phyloP scores from a whole-genome alignment of 768 basidiomycete species.

The Leccinum variicolor region DNA sequence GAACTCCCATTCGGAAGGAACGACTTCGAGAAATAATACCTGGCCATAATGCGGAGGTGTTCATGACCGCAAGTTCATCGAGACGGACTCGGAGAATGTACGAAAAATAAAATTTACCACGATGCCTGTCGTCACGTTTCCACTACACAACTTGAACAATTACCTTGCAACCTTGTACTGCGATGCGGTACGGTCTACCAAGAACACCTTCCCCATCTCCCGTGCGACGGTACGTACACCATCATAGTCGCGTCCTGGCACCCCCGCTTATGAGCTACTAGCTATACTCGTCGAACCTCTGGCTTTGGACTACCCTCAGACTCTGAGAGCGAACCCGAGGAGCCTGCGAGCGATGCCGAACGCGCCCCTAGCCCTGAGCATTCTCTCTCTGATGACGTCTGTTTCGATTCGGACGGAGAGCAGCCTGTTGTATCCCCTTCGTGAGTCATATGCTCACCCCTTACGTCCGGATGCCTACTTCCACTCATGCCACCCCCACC shows the following conservation, averaged over 20 bases:
- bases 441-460: conserved; percentile 27
- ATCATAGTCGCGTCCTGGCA: conserved; percentile 8
- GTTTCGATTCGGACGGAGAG: conserved; percentile 44
- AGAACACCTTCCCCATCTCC: conserved; percentile 51
- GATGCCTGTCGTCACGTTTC: background rate
- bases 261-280: background rate
- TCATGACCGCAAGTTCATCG: background rate
- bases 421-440: conserved; percentile 28
- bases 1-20: background rate
- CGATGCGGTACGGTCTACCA: conserved; percentile 55
- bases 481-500: background rate
- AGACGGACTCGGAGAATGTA: background rate
- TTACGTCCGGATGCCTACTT: background rate
- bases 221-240: conserved; percentile 33
- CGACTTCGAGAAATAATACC: background rate
- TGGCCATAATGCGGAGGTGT: background rate
- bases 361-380: conserved; percentile 28
- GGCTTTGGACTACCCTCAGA: conserved; percentile 56
- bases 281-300: conserved; percentile 37
- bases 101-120: background rate
- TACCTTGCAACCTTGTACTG: background rate
- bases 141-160: background rate
- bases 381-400: conserved; percentile 39
- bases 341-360: conserved; percentile 38
- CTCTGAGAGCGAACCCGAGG: conserved; percentile 36